A percentile compares a stretch with the other conserved stretches of the same genome.
phyloP scores from a whole-genome alignment of 305 asterid species.

The Rubia occidens region DNA sequence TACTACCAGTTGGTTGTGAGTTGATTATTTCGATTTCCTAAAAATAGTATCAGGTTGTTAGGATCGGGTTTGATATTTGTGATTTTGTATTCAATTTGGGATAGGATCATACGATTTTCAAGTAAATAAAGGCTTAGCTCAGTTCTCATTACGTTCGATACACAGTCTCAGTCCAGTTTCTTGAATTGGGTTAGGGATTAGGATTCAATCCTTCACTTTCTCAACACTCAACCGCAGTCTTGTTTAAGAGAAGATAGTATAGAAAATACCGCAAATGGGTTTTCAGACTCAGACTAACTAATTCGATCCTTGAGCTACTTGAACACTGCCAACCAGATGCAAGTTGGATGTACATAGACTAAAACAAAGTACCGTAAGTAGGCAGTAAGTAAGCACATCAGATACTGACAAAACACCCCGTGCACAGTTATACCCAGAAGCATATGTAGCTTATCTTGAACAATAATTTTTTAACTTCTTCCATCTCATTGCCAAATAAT shows the following conservation, averaged over 20 bases:
- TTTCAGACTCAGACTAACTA: not conserved
- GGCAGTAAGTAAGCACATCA: not conserved
- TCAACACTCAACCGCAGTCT: not conserved
- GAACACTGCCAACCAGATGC: not conserved
- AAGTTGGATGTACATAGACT: slow-evolving; percentile 2
- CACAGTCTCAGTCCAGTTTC: not conserved
- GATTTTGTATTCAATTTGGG: not conserved
- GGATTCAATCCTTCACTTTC: not conserved
- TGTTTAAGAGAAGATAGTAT: not conserved
- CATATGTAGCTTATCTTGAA: not conserved
- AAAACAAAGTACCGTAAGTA: not conserved
- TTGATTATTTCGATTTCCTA: not conserved
- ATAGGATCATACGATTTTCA: not conserved
- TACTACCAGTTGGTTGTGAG: not conserved
- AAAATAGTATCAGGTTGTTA: not conserved
- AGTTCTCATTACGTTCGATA: not conserved
- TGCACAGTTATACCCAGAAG: not conserved
- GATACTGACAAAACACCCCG: not conserved
- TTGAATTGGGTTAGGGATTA: not conserved
- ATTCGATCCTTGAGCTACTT: not conserved
- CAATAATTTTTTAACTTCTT: not conserved
- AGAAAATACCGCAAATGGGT: not conserved
- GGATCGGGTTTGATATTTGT: not conserved
- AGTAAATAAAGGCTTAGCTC: not conserved
- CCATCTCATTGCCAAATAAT: not conserved